Base-by-base conservation (phyloP, 805 yeast genomes). In the Kodamaea laetipori region DNA sequence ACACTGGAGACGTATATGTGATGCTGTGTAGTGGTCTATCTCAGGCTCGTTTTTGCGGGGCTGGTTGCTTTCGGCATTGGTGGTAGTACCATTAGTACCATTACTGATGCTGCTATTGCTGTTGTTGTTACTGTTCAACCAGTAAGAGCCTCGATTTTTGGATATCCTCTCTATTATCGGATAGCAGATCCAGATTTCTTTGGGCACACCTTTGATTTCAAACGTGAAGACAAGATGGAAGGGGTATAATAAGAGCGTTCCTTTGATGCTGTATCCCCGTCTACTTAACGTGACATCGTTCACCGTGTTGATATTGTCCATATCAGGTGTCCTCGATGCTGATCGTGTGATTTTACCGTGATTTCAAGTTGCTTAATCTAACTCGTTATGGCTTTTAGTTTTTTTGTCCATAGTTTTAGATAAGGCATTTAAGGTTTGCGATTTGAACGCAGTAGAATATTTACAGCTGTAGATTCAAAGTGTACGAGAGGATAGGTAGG, bases 131-230 rank as follows among this genome's bases (percentile, higher is more conserved):
- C 33, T 26, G 41, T 43, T 46, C 12, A 59, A 42, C 63, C 68
- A 55, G 50, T 81, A 67, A 42, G 84, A 61, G 49, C 90, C 81
- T 49, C 77, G 62, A 48, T 77, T 67, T 60, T 79, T 74, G 52
- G 76, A 77, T 1, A 84, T 80, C 37, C 71, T 72, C 37, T 80
- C 83, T 24, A 90, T 81, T 49, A 90, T 78, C 1, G 97, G 97
- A 62, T 89, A 92, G 46, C 95, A 85, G 23, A 89, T 76, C 99
- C 98, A 94, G 23, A 88, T 78, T 61, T 94, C 98, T 45, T 81
- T 69, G 6, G 70, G 56, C 19, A 37, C 31, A 18, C 37, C 45
- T 18, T 41, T 39, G 16, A 54, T 54, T 16, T 38, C 25, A 44
- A 67, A 71, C 25, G 66, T 61, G 50, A 71, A 71, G 6, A 71